Conservation (phyloP, 2,329 filamentous ascomycete genomes). For the Arthrinium phaeospermum region DNA sequence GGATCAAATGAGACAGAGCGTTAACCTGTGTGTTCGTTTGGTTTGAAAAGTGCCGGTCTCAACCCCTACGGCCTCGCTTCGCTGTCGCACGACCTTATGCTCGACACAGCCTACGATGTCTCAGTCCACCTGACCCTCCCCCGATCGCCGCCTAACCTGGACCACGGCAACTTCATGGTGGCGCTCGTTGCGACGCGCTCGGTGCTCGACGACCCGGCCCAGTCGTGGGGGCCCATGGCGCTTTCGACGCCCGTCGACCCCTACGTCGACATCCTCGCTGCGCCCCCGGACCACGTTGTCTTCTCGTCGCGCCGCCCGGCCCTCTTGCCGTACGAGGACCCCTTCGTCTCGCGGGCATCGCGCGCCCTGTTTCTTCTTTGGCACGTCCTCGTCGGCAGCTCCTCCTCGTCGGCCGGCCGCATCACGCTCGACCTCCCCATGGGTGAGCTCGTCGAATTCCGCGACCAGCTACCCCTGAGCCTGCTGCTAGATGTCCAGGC, state of each 20-base stretch:
- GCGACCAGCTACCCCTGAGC: slow-evolving; percentile 49
- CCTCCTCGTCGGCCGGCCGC: slow-evolving; percentile 61
- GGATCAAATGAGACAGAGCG: not conserved
- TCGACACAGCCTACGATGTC: slow-evolving; percentile 85
- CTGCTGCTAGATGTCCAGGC: slow-evolving; percentile 71
- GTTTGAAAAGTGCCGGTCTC: slow-evolving; percentile 46
- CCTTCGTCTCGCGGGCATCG: slow-evolving; percentile 66
- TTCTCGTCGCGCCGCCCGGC: slow-evolving; percentile 74
- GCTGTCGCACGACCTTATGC: slow-evolving; percentile 61
- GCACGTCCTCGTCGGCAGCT: slow-evolving; percentile 65
- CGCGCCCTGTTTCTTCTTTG: slow-evolving; percentile 69
- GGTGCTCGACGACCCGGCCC: slow-evolving; percentile 40
- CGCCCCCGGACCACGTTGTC: slow-evolving; percentile 47
- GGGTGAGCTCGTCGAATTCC: slow-evolving; percentile 75
- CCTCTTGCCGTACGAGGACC: slow-evolving; percentile 80
- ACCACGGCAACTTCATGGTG: slow-evolving; percentile 93
- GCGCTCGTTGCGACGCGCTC: slow-evolving; percentile 71
- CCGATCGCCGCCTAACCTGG: slow-evolving; percentile 75
- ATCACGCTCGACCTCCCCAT: slow-evolving; percentile 70
- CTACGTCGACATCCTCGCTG: slow-evolving; percentile 43
- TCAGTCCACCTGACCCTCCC: slow-evolving; percentile 77
- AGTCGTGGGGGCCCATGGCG: slow-evolving; percentile 27
- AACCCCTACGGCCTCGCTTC: slow-evolving; percentile 59
- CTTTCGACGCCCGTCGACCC: slow-evolving; percentile 28
- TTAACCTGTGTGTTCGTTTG: slow-evolving; percentile 2